Evolutionary conservation across 2,329 filamentous ascomycete species (phyloP).

Genomic region (Cryphonectria nitschkei): DNA sequence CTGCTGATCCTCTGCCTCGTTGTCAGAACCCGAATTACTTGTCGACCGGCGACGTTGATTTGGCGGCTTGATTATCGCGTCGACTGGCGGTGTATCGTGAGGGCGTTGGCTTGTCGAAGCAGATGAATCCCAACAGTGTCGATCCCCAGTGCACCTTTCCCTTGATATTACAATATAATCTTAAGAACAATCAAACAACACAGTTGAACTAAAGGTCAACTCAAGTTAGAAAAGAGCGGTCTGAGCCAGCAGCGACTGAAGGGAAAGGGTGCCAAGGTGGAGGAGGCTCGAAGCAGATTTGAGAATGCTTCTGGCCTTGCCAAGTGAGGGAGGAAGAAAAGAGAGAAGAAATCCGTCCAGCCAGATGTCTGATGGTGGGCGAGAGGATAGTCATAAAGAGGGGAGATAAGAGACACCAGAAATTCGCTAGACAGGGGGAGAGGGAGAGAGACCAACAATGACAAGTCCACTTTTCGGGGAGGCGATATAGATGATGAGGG

Average conservation of each 20-base stretch:
- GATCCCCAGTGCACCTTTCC: constrained; percentile 26
- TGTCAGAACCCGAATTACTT: constrained; percentile 40
- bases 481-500: constrained; percentile 30
- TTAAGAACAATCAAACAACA: constrained; percentile 17
- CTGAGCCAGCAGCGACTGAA: constrained; percentile 65
- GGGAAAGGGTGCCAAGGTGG: constrained; percentile 42
- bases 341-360: constrained; percentile 33
- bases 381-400: constrained; percentile 47
- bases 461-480: constrained; percentile 16
- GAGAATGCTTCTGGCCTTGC: constrained; percentile 50
- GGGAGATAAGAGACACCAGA: constrained; percentile 14
- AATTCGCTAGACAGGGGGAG: constrained; percentile 2
- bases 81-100: constrained; percentile 27
- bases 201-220: constrained; percentile 36
- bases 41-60: constrained; percentile 60
- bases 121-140: neutral
- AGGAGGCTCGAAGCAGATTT: constrained; percentile 40
- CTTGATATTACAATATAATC: constrained; percentile 36
- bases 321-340: constrained; percentile 37
- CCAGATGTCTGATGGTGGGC: constrained; percentile 29
- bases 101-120: constrained; percentile 26
- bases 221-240: constrained; percentile 50
- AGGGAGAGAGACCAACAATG: constrained; percentile 16
- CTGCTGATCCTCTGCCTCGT: constrained; percentile 35
- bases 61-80: constrained; percentile 31